Evolutionary conservation across 2,329 filamentous ascomycete species (phyloP).

Genomic region (Fusarium hainanense): DNA sequence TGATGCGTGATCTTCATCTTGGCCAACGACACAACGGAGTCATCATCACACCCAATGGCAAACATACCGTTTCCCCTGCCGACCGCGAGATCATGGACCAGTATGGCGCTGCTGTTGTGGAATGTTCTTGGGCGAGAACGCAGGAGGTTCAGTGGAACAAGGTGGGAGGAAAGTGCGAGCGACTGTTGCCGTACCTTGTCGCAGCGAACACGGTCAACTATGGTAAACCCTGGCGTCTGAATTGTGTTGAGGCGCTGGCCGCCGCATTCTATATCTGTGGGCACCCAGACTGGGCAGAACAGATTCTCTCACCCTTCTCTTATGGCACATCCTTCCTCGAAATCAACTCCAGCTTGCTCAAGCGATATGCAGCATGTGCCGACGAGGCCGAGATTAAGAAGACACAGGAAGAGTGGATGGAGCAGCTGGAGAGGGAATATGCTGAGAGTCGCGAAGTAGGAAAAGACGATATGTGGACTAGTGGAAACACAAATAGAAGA

Average conservation of each 20-base stretch:
- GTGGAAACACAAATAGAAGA: slow-evolving; percentile 84
- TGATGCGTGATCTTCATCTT: slow-evolving; percentile 92
- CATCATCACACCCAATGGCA: slow-evolving; percentile 95
- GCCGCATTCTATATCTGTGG: slow-evolving; percentile 95
- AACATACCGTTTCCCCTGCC: slow-evolving; percentile 82
- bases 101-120: slow-evolving; percentile 93
- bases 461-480: slow-evolving; percentile 85
- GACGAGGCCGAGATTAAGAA: slow-evolving; percentile 86
- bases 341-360: slow-evolving; percentile 86
- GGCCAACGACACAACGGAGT: slow-evolving; percentile 93
- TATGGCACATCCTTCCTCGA: slow-evolving; percentile 91
- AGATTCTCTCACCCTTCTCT: slow-evolving; percentile 83
- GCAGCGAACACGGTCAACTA: slow-evolving; percentile 98
- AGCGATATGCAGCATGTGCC: slow-evolving; percentile 84
- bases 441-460: slow-evolving; percentile 78
- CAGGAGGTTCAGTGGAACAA: slow-evolving; percentile 90
- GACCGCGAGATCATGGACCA: slow-evolving; percentile 85
- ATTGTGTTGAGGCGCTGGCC: slow-evolving; percentile 94
- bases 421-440: slow-evolving; percentile 90
- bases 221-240: slow-evolving; percentile 92
- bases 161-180: slow-evolving; percentile 93
- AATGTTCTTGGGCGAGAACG: slow-evolving; percentile 95
- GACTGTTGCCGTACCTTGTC: slow-evolving; percentile 91
- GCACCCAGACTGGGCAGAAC: slow-evolving; percentile 88
- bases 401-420: slow-evolving; percentile 88